Percentiles rank a stretch among this genome's conserved stretches.
Conservation (phyloP, 352 stramenopile species). For the Stephanocyclus meneghinianus region DNA sequence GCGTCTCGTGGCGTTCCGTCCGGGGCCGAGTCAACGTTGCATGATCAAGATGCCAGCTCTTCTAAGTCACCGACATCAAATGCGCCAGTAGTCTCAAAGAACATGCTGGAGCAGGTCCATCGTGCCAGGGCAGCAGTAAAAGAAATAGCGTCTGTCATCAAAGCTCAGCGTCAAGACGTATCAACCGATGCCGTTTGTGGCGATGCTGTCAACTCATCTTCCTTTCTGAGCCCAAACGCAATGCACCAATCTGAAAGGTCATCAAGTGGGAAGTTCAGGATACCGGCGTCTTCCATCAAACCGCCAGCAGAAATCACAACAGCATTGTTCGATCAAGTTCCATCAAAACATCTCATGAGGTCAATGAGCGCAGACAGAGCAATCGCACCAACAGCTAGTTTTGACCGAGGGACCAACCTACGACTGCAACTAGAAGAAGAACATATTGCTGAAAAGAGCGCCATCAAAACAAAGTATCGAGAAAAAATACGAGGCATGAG, state of each 20-base stretch:
- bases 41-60: not conserved
- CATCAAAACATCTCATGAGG: not conserved
- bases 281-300: not conserved
- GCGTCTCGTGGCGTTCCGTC: not conserved
- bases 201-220: not conserved
- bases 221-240: not conserved
- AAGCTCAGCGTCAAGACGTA: constrained; percentile 9
- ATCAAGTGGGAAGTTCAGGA: not conserved
- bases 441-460: constrained; percentile 17
- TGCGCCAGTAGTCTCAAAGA: not conserved
- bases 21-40: no score
- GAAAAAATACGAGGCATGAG: constrained; percentile 26
- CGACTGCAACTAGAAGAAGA: constrained; percentile 20
- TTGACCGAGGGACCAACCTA: not conserved
- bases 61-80: not conserved
- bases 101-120: constrained; percentile 26
- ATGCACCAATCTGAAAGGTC: not conserved
- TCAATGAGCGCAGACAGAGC: not conserved
- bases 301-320: constrained; percentile 7
- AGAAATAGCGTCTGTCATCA: constrained; percentile 21
- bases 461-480: constrained; percentile 27
- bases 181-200: not conserved
- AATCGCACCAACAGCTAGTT: constrained; percentile 3
- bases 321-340: not conserved
- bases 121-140: constrained; percentile 25